phyloP scores from a whole-genome alignment of 2,329 filamentous ascomycete genomes.

The Achaetomium macrosporum region DNA sequence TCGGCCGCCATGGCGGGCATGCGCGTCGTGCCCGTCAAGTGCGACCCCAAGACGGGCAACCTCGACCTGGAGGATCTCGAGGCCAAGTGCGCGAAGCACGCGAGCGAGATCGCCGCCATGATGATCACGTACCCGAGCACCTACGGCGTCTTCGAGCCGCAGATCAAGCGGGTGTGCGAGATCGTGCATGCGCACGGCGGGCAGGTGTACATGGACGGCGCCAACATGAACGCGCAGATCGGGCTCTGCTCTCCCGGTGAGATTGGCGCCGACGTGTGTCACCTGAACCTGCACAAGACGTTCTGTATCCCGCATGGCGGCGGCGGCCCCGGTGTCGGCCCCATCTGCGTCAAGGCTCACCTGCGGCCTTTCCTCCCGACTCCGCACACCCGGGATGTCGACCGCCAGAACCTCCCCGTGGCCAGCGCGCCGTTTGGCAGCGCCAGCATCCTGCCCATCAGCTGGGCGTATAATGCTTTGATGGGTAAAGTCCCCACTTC shows the following conservation, averaged over 20 bases:
- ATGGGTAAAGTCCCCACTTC: conserved; percentile 57
- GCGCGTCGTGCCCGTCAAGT: conserved; percentile 89
- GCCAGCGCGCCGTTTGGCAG: conserved; percentile 82
- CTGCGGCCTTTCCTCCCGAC: conserved; percentile 71
- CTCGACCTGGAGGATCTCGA: conserved; percentile 81
- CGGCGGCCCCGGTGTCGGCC: conserved; percentile 87
- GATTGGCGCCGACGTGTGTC: conserved; percentile 94
- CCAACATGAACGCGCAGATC: conserved; percentile 98
- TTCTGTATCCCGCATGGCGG: conserved; percentile 98
- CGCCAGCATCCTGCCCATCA: conserved; percentile 88
- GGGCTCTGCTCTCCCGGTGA: conserved; percentile 90
- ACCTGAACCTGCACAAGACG: conserved; percentile 96
- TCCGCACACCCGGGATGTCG: conserved; percentile 27
- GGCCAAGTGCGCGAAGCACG: conserved; percentile 83
- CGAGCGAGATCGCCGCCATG: conserved; percentile 79
- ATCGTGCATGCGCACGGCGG: conserved; percentile 83
- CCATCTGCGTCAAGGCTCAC: conserved; percentile 84
- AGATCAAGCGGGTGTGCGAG: conserved; percentile 77
- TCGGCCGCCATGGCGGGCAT: conserved; percentile 94
- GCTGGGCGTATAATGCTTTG: conserved; percentile 90
- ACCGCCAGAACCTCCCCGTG: conserved; percentile 59
- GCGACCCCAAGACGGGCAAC: conserved; percentile 79
- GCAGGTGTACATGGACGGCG: conserved; percentile 97
- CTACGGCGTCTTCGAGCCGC: conserved; percentile 89
- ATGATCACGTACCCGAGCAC: conserved; percentile 98